phyloP scores from a whole-genome alignment of 2,329 filamentous ascomycete species.

The Fusarium sp. region DNA sequence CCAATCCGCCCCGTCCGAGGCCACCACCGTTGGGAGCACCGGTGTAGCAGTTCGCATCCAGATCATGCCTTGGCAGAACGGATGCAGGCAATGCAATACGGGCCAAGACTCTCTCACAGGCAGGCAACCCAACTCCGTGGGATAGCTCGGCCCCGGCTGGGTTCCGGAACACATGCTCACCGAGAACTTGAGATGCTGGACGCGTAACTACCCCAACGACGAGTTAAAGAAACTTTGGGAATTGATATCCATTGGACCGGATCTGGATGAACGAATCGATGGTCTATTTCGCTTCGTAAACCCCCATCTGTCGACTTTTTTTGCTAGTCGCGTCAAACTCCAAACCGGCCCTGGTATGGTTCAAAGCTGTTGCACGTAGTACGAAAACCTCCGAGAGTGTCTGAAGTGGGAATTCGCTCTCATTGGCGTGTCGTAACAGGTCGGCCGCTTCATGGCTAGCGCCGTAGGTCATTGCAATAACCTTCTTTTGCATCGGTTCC shows the following conservation, averaged over 20 bases:
- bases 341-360: not conserved
- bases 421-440: not conserved
- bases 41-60: not conserved
- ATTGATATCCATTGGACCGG: not conserved
- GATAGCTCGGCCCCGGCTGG: not conserved
- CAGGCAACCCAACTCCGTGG: not conserved
- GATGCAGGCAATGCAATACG: not conserved
- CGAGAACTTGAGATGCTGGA: not conserved
- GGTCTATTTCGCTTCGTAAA: not conserved
- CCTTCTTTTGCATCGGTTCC: not conserved
- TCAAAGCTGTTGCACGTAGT: not conserved
- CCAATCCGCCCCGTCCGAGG: not conserved
- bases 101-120: slow-evolving; percentile 1
- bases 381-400: not conserved
- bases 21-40: not conserved
- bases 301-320: not conserved
- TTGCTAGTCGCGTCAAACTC: not conserved
- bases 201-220: not conserved
- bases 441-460: slow-evolving; percentile 6
- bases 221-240: not conserved
- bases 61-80: not conserved
- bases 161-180: not conserved
- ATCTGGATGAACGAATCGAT: not conserved
- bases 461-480: slow-evolving; percentile 21
- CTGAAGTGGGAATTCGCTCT: not conserved